Evolutionary conservation across 2,329 filamentous ascomycete species (phyloP).

Genomic region (Tolypocladium tropicale): DNA sequence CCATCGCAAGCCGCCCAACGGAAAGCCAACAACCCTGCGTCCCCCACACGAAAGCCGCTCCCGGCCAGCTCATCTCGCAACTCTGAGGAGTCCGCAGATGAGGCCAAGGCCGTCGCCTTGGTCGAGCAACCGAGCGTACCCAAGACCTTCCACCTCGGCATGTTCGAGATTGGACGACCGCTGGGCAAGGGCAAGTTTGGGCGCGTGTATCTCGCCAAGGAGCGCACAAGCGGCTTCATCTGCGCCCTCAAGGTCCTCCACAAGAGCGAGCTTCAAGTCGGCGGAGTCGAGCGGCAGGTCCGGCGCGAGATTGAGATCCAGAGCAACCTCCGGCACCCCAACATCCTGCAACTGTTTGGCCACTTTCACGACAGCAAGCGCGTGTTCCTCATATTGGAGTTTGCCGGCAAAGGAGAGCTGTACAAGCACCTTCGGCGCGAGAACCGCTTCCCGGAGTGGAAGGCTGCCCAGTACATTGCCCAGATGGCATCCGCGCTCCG

Average conservation of each 20-base stretch:
- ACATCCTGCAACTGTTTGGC: constrained; percentile 52
- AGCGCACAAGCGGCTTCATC: constrained; percentile 55
- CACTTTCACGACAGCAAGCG: constrained; percentile 64
- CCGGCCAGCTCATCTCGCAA: constrained; percentile 27
- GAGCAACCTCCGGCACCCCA: constrained; percentile 60
- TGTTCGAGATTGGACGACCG: constrained; percentile 68
- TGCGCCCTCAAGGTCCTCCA: constrained; percentile 64
- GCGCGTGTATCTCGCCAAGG: constrained; percentile 60
- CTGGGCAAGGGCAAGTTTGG: constrained; percentile 67
- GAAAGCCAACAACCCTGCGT: constrained; percentile 34
- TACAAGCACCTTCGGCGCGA: constrained; percentile 62
- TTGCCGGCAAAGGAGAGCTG: constrained; percentile 53
- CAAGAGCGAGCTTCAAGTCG: constrained; percentile 58
- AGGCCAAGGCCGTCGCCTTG: constrained; percentile 41
- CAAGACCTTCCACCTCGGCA: constrained; percentile 69
- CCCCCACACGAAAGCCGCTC: constrained; percentile 41
- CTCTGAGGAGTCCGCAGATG: constrained; percentile 38
- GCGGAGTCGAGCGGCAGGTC: constrained; percentile 60
- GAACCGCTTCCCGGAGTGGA: constrained; percentile 56
- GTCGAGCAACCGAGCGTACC: constrained; percentile 46
- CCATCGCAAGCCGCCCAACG: constrained; percentile 55
- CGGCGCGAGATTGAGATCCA: constrained; percentile 66
- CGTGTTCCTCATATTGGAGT: constrained; percentile 63
- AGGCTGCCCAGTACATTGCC: constrained; percentile 60
- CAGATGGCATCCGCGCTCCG: constrained; percentile 47